These are phyloP conservation scores for Picea glauca DNA, from an alignment of 75 land plant species.

Conservation along the genomic window DNA sequence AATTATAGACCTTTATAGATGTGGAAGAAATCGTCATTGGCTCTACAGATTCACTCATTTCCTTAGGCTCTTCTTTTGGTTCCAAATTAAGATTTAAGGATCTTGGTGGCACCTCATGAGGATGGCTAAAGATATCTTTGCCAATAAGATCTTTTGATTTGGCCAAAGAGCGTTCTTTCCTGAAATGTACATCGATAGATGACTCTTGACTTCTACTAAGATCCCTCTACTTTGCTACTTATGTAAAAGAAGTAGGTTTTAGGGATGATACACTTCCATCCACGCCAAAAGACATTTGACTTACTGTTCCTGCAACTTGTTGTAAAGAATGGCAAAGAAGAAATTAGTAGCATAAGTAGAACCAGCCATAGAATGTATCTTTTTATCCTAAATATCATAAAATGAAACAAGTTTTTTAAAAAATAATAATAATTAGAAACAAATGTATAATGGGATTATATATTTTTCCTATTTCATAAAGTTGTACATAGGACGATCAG, in stretches of 20 bases:
- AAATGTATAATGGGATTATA: background rate
- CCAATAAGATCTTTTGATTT: too few species aligned
- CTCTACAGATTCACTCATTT: slow-evolving; percentile 39
- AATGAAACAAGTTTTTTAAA: too few species aligned
- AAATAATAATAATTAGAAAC: background rate
- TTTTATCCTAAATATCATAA: too few species aligned
- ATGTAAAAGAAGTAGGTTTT: slow-evolving; percentile 72
- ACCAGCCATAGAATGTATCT: background rate
- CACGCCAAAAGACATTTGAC: slow-evolving; percentile 82
- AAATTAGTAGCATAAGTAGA: background rate
- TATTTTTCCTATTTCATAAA: slow-evolving; percentile 54
- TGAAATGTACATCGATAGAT: too few species aligned
- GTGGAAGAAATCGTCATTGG: too few species aligned
- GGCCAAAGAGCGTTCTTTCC: too few species aligned
- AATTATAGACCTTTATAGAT: too few species aligned
- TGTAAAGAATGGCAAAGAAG: slow-evolving; percentile 6
- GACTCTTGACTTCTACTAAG: slow-evolving; percentile 55
- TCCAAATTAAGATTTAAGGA: slow-evolving; percentile 18
- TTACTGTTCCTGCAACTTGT: slow-evolving; percentile 71
- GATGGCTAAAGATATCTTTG: slow-evolving; percentile 69
- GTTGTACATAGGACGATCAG: slow-evolving; percentile 38
- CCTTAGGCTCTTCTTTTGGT: slow-evolving; percentile 29
- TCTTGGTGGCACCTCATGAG: slow-evolving; percentile 54
- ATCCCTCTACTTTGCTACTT: slow-evolving; percentile 95
- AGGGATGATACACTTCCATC: slow-evolving; percentile 75